Evolutionary conservation across 306 rosid genomes (phyloP).

Genomic region (Lathyrus sativus): DNA sequence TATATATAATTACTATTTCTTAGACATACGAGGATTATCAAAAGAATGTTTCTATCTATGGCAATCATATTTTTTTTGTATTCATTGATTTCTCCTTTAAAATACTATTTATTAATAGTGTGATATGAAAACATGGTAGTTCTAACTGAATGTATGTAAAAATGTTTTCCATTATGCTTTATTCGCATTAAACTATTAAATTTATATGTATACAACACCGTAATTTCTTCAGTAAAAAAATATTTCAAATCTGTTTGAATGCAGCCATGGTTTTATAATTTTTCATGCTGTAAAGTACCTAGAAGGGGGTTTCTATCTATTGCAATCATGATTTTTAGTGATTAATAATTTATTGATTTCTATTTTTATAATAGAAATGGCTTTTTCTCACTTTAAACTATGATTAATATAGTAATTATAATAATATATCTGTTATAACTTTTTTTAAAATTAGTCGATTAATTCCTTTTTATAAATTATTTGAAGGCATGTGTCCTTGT

Average conservation of each 20-base stretch:
- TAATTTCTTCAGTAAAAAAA: neutral
- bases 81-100: too few species aligned
- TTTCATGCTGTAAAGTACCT: neutral
- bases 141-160: too few species aligned
- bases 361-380: conserved; percentile 10
- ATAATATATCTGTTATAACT: neutral
- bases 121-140: too few species aligned
- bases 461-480: neutral
- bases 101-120: too few species aligned
- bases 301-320: neutral
- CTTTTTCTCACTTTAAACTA: neutral
- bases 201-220: too few species aligned
- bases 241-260: neutral
- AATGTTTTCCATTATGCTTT: too few species aligned
- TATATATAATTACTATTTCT: too few species aligned
- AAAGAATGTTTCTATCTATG: too few species aligned
- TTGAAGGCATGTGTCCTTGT: conserved; percentile 11
- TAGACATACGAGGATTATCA: too few species aligned
- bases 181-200: too few species aligned
- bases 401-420: neutral
- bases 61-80: too few species aligned
- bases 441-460: neutral
- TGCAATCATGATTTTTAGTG: neutral
- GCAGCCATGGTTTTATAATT: conserved; percentile 2
- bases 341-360: neutral